These are phyloP conservation scores for Cladosporium sphaerospermum DNA, from an alignment of 2,329 filamentous ascomycete species.

Conservation along the genomic window DNA sequence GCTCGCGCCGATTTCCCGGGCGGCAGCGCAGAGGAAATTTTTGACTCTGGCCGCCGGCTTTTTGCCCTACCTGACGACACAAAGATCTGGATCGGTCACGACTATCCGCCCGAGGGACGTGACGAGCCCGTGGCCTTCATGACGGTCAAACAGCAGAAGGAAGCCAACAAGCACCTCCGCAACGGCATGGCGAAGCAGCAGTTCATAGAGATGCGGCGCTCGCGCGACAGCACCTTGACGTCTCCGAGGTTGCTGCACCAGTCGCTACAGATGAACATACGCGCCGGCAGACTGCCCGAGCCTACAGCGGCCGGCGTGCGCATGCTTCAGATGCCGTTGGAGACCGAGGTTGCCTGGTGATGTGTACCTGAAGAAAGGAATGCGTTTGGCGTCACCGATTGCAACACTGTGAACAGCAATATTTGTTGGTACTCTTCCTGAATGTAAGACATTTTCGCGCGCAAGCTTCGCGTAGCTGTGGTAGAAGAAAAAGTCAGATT, in stretches of 20 bases:
- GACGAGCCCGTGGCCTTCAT: constrained; percentile 20
- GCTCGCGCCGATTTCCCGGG: constrained; percentile 33
- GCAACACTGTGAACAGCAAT: neutral
- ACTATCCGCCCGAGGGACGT: constrained; percentile 23
- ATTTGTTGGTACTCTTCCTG: neutral
- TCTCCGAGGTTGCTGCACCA: constrained; percentile 33
- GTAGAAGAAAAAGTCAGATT: neutral
- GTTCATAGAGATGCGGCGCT: constrained; percentile 29
- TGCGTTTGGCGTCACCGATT: neutral
- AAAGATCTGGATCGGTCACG: constrained; percentile 33
- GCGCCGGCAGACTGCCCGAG: constrained; percentile 31
- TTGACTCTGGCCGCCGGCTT: constrained; percentile 24
- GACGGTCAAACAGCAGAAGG: constrained; percentile 32
- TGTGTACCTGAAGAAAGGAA: neutral
- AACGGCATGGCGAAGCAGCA: constrained; percentile 23
- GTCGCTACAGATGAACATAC: constrained; percentile 36
- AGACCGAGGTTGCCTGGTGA: neutral
- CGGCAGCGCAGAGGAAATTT: constrained; percentile 27
- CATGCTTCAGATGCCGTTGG: neutral
- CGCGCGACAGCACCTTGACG: constrained; percentile 27
- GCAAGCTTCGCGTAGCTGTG: neutral
- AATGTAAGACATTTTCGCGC: too few relatives aligned
- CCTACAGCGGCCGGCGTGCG: neutral
- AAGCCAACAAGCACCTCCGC: constrained; percentile 32
- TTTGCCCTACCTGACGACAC: constrained; percentile 24